Base-by-base conservation (phyloP, 2,329 filamentous ascomycete species). In the Colletotrichum sp. region DNA sequence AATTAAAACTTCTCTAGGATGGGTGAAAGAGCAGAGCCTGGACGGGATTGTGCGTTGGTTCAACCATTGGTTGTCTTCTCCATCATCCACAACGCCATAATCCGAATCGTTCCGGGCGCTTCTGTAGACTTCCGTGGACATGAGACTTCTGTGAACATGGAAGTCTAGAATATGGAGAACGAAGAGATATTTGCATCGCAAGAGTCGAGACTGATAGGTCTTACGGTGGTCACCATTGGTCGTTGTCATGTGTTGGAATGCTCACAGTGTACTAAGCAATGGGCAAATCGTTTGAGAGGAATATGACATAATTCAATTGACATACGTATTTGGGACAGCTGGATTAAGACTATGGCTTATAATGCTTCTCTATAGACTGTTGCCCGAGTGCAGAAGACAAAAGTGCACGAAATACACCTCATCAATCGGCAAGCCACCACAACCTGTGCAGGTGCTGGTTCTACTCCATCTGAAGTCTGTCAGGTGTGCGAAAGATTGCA, bases 311-410 rank as follows among this genome's bases (percentile, higher is more conserved):
- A 10, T 6, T 48, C 18, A 48, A n/a, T n/a, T n/a, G 39, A 12
- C 39, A 12, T n/a, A n/a, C 39, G 18, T 48, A 12, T 48, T n/a
- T 0, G 5, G 0, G 36, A 39, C 0, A 3, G 18, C 18, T 10
- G 39, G 2, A n/a, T 1, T 12, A 0, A 4, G 0, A n/a, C 18
- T 4, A n/a, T n/a, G 39, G 5, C 39, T 48, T 9, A n/a, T 12
- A 48, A 48, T 48, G 16, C 39, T 9, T n/a, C 8, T 48, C 18
- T n/a, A 6, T n/a, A 43, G 39, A 43, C 16, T 18, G 15, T 18
- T 18, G 7, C 4, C 8, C 0, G 36, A 5, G 6, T 18, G 7
- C 1, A 8, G 36, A 6, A 18, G 18, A n/a, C 5, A 1, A 1
- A 39, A 9, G 5, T 48, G 39, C 16, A 0, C 4, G 5, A 1